Base-by-base conservation (phyloP, 2,329 filamentous ascomycete genomes). In the Fusarium abutilonis region DNA sequence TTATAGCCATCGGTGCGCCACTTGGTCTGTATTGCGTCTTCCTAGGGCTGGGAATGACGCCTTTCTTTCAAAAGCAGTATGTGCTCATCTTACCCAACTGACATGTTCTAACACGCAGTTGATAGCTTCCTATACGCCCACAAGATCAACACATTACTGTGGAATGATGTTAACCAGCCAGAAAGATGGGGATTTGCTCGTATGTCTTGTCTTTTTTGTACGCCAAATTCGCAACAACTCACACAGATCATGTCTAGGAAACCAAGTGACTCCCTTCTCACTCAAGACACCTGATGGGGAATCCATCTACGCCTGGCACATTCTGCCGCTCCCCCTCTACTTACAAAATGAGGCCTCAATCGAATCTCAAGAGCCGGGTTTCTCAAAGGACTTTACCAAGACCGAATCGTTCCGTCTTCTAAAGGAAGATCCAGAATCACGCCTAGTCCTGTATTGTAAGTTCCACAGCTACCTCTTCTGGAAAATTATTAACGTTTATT, bases 121-220 rank as follows among this genome's bases (percentile, higher is more conserved):
- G 2, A 45, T 67, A 96, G 93, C 72, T 88, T 90, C 21, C 75
- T 97, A 6, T 99, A 98, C 74, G 88, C 89, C 26, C 89, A 98
- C 76, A 90, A 89, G 60, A 74, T 97, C 66, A 89, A 92, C 63
- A 89, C 88, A 3, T 81, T 85, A 4, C 86, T 83, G 73, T 93
- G 87, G 84, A 82, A 89, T 64, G 86, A 96, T 72, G 75, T 93
- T 39, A 86, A 92, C 60, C 82, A 87, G 56, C 91, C 93, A 0
- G 90, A 96, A 73, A 83, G 85, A 65, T 96, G 92, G 82, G 93
- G 93, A 0, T 97, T 97, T 75, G 87, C 91, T 50, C 90, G 91
- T 94, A 75, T 56, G 74, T 69, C 48, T 28, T 40, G 17, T 19
- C 19, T n/a, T 28, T 43, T 51, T 51, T 6, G 36, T 36, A 34